Evolutionary conservation across 2,329 filamentous ascomycete genomes (phyloP).

Genomic region (Penicillium sp.): DNA sequence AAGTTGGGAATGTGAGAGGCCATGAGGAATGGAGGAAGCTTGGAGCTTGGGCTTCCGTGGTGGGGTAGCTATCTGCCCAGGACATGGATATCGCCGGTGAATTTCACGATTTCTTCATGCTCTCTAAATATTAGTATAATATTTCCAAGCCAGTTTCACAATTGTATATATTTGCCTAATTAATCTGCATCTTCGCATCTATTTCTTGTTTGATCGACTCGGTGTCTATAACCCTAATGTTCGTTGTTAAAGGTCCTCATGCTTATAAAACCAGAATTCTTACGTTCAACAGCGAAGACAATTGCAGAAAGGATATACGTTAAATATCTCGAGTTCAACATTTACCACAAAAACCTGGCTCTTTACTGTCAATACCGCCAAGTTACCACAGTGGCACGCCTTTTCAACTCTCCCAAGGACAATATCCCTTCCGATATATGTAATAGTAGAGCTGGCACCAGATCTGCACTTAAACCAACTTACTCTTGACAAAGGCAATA

Average conservation of each 20-base stretch:
- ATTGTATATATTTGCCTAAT: not conserved
- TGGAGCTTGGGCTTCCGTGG: conserved; percentile 18
- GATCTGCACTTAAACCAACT: conserved; percentile 9
- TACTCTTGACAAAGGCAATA: conserved; percentile 57
- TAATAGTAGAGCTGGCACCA: no score
- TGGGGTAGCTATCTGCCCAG: conserved; percentile 14
- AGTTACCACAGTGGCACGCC: not conserved
- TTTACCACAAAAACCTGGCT: not conserved
- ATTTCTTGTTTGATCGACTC: not conserved
- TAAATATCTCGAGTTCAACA: not conserved
- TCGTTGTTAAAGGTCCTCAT: not conserved
- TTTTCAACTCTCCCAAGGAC: not conserved
- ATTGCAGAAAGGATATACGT: not conserved
- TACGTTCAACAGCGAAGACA: not conserved
- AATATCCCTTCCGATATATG: not conserved
- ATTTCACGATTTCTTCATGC: not conserved
- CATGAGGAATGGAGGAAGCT: conserved; percentile 51
- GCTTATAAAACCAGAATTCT: not conserved
- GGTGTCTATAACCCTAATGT: not conserved
- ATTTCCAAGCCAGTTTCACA: not conserved
- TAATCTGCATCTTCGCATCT: not conserved
- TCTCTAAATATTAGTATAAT: not conserved
- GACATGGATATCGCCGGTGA: not conserved
- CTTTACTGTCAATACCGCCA: no score
- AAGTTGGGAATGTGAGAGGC: conserved; percentile 78